A percentile compares a stretch with the other conserved stretches of the same genome.
These are phyloP conservation scores for Kitagawia praeruptora DNA, from an alignment of 129 eudicot genomes.

Conservation along the genomic window DNA sequence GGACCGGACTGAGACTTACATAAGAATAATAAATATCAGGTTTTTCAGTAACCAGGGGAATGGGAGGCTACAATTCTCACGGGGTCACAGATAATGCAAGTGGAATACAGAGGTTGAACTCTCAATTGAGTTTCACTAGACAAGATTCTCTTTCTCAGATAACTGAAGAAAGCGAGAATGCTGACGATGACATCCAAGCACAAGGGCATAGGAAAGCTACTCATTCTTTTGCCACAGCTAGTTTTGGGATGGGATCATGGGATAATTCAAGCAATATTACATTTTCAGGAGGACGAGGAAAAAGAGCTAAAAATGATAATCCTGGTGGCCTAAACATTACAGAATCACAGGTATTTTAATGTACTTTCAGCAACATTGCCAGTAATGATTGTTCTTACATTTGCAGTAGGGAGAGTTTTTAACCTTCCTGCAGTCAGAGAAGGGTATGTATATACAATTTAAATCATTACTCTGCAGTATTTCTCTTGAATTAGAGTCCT, in stretches of 20 bases:
- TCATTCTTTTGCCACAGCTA: constrained; percentile 23
- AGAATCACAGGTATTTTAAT: constrained; percentile 56
- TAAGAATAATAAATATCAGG: constrained; percentile 13
- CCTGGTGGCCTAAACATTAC: constrained; percentile 26
- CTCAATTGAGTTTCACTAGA: constrained; percentile 77
- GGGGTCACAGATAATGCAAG: constrained; percentile 15
- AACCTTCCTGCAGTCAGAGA: neutral
- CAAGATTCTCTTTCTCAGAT: constrained; percentile 55
- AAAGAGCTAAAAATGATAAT: constrained; percentile 40
- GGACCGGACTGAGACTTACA: neutral
- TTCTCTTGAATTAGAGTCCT: neutral
- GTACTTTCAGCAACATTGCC: neutral
- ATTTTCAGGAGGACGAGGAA: constrained; percentile 41
- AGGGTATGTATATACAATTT: neutral
- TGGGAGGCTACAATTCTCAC: constrained; percentile 24
- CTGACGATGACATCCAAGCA: constrained; percentile 4
- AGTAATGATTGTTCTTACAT: neutral
- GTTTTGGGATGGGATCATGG: constrained; percentile 43
- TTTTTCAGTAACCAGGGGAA: constrained; percentile 27
- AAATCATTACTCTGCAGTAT: neutral
- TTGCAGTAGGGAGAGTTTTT: neutral
- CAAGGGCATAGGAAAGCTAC: constrained; percentile 26
- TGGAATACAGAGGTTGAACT: constrained; percentile 38
- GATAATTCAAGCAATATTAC: constrained; percentile 26
- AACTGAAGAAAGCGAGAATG: constrained; percentile 43